Evolutionary conservation across 345 rosid species (phyloP).

Genomic region (Lepidium didymum): DNA sequence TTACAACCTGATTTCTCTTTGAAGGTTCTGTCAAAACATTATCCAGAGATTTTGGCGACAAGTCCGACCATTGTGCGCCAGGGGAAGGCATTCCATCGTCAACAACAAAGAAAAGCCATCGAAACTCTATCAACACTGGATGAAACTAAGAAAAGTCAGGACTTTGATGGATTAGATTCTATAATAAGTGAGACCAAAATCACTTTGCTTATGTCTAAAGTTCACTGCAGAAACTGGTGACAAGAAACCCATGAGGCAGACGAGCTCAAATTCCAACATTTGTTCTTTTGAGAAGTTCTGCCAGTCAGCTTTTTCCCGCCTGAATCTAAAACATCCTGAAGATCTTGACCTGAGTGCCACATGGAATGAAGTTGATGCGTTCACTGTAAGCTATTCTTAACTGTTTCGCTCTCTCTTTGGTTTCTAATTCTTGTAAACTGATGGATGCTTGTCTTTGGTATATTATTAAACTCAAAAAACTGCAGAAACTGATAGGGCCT

Average conservation of each 20-base stretch:
- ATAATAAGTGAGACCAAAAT: background rate
- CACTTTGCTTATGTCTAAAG: constrained; percentile 1
- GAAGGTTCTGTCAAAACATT: constrained; percentile 70
- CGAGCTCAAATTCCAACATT: constrained; percentile 28
- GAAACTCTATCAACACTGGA: constrained; percentile 11
- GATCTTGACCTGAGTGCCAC: constrained; percentile 40
- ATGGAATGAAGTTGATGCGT: constrained; percentile 63
- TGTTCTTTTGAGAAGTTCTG: constrained; percentile 55
- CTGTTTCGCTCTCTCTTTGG: background rate
- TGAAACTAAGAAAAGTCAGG: constrained; percentile 15
- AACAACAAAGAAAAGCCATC: constrained; percentile 49
- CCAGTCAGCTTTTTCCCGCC: constrained; percentile 62
- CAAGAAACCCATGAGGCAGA: constrained; percentile 11
- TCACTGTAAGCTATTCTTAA: constrained; percentile 42
- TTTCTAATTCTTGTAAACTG: background rate
- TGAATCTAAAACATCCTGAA: constrained; percentile 46
- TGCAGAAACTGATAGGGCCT: constrained; percentile 73
- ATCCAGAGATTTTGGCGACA: constrained; percentile 48
- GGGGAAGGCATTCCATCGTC: constrained; percentile 85
- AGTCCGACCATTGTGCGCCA: constrained; percentile 92
- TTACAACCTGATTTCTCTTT: constrained; percentile 7
- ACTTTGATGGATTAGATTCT: background rate
- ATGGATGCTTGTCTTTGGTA: constrained; percentile 6
- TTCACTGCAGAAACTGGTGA: constrained; percentile 19
- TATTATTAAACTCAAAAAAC: background rate